Conservation (phyloP, 148 eudicot genomes). For the Gaultheria prostrata region DNA sequence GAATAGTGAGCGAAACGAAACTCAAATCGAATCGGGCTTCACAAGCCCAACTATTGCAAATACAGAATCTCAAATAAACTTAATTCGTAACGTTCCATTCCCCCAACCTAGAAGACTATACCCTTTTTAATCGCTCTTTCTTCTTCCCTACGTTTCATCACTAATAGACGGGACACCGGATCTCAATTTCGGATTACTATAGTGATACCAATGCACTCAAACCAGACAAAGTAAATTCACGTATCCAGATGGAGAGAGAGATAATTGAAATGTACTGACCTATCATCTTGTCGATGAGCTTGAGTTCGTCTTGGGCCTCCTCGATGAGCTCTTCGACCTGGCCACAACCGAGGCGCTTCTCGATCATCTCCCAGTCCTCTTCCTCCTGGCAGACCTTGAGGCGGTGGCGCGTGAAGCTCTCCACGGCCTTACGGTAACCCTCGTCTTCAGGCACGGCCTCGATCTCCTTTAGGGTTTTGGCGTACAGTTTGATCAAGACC, state of each 20-base stretch:
- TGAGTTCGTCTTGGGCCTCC: slow-evolving; percentile 84
- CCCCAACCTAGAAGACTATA: not conserved
- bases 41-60: not conserved
- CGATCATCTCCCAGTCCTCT: slow-evolving; percentile 69
- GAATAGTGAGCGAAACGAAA: too few species aligned
- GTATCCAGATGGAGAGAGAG: not conserved
- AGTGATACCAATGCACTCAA: not conserved
- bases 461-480: slow-evolving; percentile 85
- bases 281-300: slow-evolving; percentile 64
- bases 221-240: not conserved
- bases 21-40: too few species aligned
- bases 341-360: slow-evolving; percentile 75
- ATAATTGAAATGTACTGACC: slow-evolving; percentile 34
- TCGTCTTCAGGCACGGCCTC: slow-evolving; percentile 82
- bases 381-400: slow-evolving; percentile 77
- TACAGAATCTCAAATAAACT: not conserved
- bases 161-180: not conserved
- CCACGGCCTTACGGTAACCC: slow-evolving; percentile 87
- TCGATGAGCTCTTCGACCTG: slow-evolving; percentile 93
- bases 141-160: not conserved
- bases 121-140: not conserved
- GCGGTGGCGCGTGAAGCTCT: slow-evolving; percentile 88
- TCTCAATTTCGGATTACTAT: not conserved
- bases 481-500: slow-evolving; percentile 69
- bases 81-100: not conserved